Conservation (phyloP, 352 stramenopile genomes). For the Phytophthora constricta region DNA sequence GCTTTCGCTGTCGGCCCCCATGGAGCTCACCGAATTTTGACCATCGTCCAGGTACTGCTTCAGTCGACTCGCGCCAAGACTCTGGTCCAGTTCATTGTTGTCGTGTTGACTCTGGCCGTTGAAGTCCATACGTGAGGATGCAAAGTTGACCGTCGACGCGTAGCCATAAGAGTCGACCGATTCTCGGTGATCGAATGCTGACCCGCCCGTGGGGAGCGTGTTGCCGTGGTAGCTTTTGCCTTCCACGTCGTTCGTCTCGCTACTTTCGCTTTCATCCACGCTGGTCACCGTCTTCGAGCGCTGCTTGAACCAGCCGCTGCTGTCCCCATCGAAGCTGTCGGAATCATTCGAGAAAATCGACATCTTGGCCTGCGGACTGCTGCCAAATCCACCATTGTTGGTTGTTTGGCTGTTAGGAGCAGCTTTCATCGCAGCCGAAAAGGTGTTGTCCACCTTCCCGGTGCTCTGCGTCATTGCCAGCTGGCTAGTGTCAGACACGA, state of each 20-base stretch:
- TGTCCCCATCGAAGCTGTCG: constrained; percentile 49
- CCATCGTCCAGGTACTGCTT: constrained; percentile 16
- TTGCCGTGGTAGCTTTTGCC: constrained; percentile 35
- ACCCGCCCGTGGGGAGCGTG: constrained; percentile 30
- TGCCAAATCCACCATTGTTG: constrained; percentile 28
- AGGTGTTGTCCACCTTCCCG: constrained; percentile 31
- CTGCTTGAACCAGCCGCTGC: constrained; percentile 48
- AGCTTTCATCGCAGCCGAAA: constrained; percentile 35
- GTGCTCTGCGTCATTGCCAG: constrained; percentile 16
- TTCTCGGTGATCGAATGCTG: constrained; percentile 19
- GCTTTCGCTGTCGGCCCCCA: constrained; percentile 7
- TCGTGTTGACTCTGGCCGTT: background rate
- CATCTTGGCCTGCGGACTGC: constrained; percentile 40
- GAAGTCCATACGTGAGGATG: background rate
- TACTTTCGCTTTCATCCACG: constrained; percentile 30
- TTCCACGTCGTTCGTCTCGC: constrained; percentile 23
- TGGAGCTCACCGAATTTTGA: background rate
- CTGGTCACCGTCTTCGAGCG: constrained; percentile 59
- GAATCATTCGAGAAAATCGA: constrained; percentile 56
- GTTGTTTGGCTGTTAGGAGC: constrained; percentile 8
- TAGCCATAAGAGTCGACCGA: background rate
- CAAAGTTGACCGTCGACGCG: background rate
- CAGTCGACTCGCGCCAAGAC: constrained; percentile 1
- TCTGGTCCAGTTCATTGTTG: constrained; percentile 8
- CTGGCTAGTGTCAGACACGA: constrained; percentile 26